Evolutionary conservation across 176 grass and related monocot genomes (phyloP).

Genomic region (Phoenix roebelenii): DNA sequence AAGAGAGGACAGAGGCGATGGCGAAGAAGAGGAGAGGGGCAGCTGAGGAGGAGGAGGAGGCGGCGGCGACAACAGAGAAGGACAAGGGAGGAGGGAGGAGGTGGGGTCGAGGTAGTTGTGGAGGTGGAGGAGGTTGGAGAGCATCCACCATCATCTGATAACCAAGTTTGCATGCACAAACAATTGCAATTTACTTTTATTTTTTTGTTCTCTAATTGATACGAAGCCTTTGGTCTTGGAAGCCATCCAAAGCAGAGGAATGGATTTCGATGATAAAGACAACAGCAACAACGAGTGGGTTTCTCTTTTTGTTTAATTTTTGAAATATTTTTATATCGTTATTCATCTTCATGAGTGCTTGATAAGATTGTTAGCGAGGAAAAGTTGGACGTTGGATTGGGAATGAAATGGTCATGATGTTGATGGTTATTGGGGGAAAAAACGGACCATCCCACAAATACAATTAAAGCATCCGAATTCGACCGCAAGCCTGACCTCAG

Average conservation of each 20-base stretch:
- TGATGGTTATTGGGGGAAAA: too few relatives aligned
- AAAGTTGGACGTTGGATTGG: too few relatives aligned
- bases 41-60: not conserved
- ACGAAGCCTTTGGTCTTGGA: not conserved
- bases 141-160: too few relatives aligned
- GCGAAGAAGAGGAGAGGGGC: not conserved
- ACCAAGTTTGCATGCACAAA: too few relatives aligned
- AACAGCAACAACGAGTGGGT: constrained; percentile 43
- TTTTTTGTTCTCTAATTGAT: not conserved
- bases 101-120: not conserved
- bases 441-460: too few relatives aligned
- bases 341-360: too few relatives aligned
- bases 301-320: not conserved
- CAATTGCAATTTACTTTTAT: not conserved
- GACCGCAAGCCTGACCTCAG: too few relatives aligned
- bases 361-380: too few relatives aligned
- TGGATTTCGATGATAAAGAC: constrained; percentile 44
- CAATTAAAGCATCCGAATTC: too few relatives aligned
- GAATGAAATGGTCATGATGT: too few relatives aligned
- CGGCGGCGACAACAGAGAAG: not conserved
- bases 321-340: too few relatives aligned
- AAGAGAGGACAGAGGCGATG: not conserved
- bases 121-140: too few relatives aligned
- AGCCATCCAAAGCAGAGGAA: constrained; percentile 1
- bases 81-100: not conserved